phyloP scores from a whole-genome alignment of 129 eudicot species.

The Calendula officinalis region DNA sequence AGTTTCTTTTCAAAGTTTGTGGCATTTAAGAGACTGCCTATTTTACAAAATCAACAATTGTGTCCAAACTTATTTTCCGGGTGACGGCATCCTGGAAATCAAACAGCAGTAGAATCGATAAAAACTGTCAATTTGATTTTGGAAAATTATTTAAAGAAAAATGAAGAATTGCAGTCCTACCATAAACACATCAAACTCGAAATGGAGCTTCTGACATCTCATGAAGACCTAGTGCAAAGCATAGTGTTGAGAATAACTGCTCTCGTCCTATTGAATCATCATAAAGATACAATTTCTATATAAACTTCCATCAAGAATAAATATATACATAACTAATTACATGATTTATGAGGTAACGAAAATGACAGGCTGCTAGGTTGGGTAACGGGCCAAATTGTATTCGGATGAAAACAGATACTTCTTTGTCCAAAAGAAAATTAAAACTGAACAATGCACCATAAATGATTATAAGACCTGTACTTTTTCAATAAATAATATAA shows the following conservation, averaged over 20 bases:
- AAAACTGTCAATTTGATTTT: background rate
- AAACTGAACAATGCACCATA: too few species aligned
- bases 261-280: slow-evolving; percentile 68
- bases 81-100: slow-evolving; percentile 88
- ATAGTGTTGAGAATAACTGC: slow-evolving; percentile 86
- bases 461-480: too few species aligned
- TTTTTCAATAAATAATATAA: too few species aligned
- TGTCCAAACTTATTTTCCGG: slow-evolving; percentile 87
- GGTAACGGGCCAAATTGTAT: too few species aligned
- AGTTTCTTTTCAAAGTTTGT: too few species aligned
- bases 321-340: background rate
- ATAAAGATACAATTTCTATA: slow-evolving; percentile 4
- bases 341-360: background rate
- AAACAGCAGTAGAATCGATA: background rate
- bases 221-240: slow-evolving; percentile 92
- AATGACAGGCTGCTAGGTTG: too few species aligned
- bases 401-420: too few species aligned
- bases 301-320: background rate
- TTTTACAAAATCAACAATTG: slow-evolving; percentile 91
- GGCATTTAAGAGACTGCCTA: too few species aligned
- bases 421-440: too few species aligned
- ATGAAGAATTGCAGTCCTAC: slow-evolving; percentile 25
- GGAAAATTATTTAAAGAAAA: background rate
- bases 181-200: slow-evolving; percentile 99
- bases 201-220: slow-evolving; percentile 98